Evolutionary conservation across 495 filamentous ascomycete species (phyloP).

Genomic region (Penicillium crystallinum): DNA sequence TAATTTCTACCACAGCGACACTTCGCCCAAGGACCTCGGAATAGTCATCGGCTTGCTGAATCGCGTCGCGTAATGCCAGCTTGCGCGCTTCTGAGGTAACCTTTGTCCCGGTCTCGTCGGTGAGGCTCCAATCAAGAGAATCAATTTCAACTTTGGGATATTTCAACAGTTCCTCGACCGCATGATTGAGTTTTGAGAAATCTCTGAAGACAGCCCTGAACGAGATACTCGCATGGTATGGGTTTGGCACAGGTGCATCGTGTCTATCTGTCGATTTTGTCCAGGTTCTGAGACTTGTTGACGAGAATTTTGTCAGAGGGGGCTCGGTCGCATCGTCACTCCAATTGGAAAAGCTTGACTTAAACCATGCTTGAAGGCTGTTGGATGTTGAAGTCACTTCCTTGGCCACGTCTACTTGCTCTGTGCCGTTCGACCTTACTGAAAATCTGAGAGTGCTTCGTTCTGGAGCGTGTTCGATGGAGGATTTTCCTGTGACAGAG

Average conservation of each 20-base stretch:
- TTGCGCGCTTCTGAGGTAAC: conserved; percentile 14
- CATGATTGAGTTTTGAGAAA: conserved; percentile 13
- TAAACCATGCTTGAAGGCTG: conserved; percentile 12
- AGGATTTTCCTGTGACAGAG: conserved; percentile 15
- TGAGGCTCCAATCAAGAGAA: conserved; percentile 20
- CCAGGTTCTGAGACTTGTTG: conserved; percentile 12
- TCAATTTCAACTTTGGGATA: conserved; percentile 17
- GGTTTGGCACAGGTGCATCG: conserved; percentile 3
- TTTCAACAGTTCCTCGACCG: conserved; percentile 3
- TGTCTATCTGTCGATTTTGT: conserved; percentile 3
- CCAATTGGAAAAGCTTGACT: background rate
- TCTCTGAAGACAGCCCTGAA: conserved; percentile 14
- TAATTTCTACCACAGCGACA: conserved; percentile 11
- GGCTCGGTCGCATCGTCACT: conserved; percentile 1
- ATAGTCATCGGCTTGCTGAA: conserved; percentile 18
- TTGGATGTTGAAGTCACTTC: conserved; percentile 13
- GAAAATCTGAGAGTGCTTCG: conserved; percentile 11
- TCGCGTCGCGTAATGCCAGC: conserved; percentile 17
- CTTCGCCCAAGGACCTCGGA: conserved; percentile 15
- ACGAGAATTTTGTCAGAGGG: conserved; percentile 14
- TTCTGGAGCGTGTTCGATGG: conserved; percentile 13
- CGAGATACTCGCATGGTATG: conserved; percentile 7
- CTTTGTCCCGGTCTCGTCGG: conserved; percentile 11
- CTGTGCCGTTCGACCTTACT: conserved; percentile 10
- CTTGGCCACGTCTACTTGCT: conserved; percentile 10